Base-by-base conservation (phyloP, 768 basidiomycete genomes). In the Lactarius psammicola region DNA sequence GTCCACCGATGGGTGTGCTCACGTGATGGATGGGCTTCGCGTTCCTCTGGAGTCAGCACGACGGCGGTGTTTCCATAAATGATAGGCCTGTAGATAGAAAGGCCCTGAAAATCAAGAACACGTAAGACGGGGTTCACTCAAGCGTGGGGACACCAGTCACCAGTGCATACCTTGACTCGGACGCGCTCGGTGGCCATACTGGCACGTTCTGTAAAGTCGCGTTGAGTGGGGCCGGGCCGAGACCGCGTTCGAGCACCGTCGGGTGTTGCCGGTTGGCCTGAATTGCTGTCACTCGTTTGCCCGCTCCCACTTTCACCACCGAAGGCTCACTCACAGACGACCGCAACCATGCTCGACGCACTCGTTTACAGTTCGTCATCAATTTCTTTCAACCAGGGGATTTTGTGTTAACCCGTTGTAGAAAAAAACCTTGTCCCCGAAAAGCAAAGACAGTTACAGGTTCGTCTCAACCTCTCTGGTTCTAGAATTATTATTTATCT, bases 1-100 rank as follows among this genome's bases (percentile, higher is more conserved):
- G 95, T 98, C 97, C 97, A 99, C 67, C 86, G 85, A 75, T 98
- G 96, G 2, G 96, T 98, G 71, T 95, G 94, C 69, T 94, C 92
- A 8, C 84, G 82, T 31, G 82, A 77, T 18, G 79, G 72, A 4
- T 82, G 77, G 18, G 75, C 67, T 68, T 86, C 84, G 61, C 86
- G 83, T 74, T 97, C 95, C 70, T 87, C 85, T 18, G 83, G 78
- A 0, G 85, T 88, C 67, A 99, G 76, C 62, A 94, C 85, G 0
- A 84, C 82, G 36, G 96, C 93, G 15, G 89, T 91, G 75, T 98
- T 98, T 56, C 97, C 97, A 78, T 98, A 98, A 66, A 98, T 92
- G 70, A 99, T 86, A 1, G 95, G 93, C 57, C 97, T 84, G 74
- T 86, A 87, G 59, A 98, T 92, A 69, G 85, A 90, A 49, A 95